phyloP scores from a whole-genome alignment of 2,329 filamentous ascomycete species.

The Pseudogymnoascus sp. region DNA sequence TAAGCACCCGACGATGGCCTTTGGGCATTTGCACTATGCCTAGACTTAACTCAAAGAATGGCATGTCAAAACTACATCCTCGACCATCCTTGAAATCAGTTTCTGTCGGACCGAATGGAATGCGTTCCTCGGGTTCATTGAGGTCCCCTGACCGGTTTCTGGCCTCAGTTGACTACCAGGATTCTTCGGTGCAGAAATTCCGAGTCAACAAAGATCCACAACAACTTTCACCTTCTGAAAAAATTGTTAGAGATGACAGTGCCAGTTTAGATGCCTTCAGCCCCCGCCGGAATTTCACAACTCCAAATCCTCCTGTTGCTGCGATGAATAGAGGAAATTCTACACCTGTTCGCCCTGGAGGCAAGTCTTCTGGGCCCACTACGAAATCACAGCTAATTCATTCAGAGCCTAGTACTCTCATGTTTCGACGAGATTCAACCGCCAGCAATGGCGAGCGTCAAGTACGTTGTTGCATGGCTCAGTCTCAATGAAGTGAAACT shows the following conservation, averaged over 20 bases:
- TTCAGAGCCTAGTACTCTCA: conserved; percentile 24
- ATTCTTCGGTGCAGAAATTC: conserved; percentile 38
- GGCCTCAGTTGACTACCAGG: conserved; percentile 15
- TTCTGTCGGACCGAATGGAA: conserved; percentile 14
- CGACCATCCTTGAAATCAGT: conserved; percentile 18
- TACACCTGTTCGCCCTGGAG: conserved; percentile 13
- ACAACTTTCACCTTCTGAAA: conserved; percentile 39
- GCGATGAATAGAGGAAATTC: neutral
- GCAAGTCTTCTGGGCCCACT: conserved; percentile 4
- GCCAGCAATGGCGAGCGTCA: conserved; percentile 22
- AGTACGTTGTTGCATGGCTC: conserved; percentile 16
- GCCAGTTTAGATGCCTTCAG: conserved; percentile 45
- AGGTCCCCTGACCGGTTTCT: conserved; percentile 50
- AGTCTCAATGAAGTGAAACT: neutral
- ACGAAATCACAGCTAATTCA: conserved; percentile 10
- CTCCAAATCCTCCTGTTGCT: conserved; percentile 14
- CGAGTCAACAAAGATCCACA: conserved; percentile 40
- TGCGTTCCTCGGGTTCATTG: conserved; percentile 14
- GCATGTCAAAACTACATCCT: conserved; percentile 15
- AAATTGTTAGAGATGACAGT: conserved; percentile 34
- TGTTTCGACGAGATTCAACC: conserved; percentile 23
- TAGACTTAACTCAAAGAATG: conserved; percentile 9
- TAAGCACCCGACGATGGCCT: conserved; percentile 1
- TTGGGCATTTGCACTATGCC: conserved; percentile 5
- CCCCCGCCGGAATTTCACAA: conserved; percentile 25